Conservation (phyloP, 2,329 filamentous ascomycete species). For the Nectriaceae sp. region DNA sequence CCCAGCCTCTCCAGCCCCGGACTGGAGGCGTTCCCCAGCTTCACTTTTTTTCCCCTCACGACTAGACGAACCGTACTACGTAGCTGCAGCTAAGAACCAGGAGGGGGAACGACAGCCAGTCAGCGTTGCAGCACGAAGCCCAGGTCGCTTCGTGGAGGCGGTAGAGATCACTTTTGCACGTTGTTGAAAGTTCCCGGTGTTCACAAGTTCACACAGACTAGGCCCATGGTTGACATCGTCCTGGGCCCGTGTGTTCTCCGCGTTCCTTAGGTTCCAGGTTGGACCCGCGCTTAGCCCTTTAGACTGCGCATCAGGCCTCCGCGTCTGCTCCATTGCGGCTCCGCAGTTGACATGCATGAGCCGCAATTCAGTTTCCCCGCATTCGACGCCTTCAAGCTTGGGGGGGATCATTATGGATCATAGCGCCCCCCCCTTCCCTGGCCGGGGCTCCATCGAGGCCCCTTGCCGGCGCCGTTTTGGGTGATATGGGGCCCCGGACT, state of each 20-base stretch:
- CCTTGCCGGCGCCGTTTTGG: constrained; percentile 20
- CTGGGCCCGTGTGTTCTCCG: constrained; percentile 25
- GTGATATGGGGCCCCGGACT: constrained; percentile 28
- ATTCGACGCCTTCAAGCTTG: constrained; percentile 23
- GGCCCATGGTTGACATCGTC: constrained; percentile 16
- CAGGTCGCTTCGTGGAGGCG: too few relatives aligned
- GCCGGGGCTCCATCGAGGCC: constrained; percentile 10
- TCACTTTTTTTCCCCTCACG: constrained; percentile 15
- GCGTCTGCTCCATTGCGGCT: constrained; percentile 27
- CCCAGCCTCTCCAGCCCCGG: constrained; percentile 10
- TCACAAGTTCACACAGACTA: neutral
- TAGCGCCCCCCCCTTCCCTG: too few relatives aligned
- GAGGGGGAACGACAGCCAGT: too few relatives aligned
- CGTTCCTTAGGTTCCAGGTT: constrained; percentile 10
- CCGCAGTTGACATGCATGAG: constrained; percentile 34
- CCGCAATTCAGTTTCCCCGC: constrained; percentile 31
- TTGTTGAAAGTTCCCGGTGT: too few relatives aligned
- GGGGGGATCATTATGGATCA: too few relatives aligned
- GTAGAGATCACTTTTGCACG: too few relatives aligned
- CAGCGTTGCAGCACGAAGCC: too few relatives aligned
- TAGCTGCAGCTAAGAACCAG: constrained; percentile 11
- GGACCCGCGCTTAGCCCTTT: constrained; percentile 20
- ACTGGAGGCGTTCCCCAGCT: constrained; percentile 12
- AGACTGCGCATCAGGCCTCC: constrained; percentile 14
- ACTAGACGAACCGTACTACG: constrained; percentile 8